A percentile compares a stretch with the other conserved stretches of the same genome.
phyloP scores from a whole-genome alignment of 2,329 filamentous ascomycete species.

The Zymoseptoria tritici region DNA sequence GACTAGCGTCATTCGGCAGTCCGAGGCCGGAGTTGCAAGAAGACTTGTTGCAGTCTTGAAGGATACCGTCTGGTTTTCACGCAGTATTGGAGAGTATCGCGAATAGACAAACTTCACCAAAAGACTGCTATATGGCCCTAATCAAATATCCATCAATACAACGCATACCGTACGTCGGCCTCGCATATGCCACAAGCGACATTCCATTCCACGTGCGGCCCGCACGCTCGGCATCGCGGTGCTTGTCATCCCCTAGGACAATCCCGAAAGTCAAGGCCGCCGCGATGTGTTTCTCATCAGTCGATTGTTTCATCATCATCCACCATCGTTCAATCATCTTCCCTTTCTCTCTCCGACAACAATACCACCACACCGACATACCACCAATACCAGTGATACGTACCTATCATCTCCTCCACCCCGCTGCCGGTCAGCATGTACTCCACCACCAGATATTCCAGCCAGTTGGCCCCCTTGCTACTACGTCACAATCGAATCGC shows the following conservation, averaged over 20 bases:
- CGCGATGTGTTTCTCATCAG: too few species aligned
- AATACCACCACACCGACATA: not conserved
- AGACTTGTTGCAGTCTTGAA: too few species aligned
- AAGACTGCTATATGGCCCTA: too few species aligned
- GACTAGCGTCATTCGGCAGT: not conserved
- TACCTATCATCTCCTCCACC: slow-evolving; percentile 1
- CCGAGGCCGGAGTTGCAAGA: not conserved
- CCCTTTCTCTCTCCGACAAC: slow-evolving; percentile 5
- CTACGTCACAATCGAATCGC: slow-evolving; percentile 39
- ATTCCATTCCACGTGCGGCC: too few species aligned
- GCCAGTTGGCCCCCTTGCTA: slow-evolving; percentile 41
- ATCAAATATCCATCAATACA: too few species aligned
- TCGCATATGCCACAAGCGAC: too few species aligned
- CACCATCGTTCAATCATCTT: not conserved
- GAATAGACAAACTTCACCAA: too few species aligned
- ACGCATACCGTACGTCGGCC: too few species aligned
- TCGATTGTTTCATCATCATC: not conserved
- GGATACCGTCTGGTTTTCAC: too few species aligned
- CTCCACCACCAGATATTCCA: slow-evolving; percentile 35
- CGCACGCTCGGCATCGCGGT: too few species aligned
- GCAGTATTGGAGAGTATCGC: too few species aligned
- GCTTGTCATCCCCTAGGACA: too few species aligned
- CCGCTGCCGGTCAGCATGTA: slow-evolving; percentile 36
- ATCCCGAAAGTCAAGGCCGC: not conserved
- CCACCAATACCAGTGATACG: not conserved